Base-by-base conservation (phyloP, 1,139 yeast genomes). In the Yamadazyma triangularis region DNA sequence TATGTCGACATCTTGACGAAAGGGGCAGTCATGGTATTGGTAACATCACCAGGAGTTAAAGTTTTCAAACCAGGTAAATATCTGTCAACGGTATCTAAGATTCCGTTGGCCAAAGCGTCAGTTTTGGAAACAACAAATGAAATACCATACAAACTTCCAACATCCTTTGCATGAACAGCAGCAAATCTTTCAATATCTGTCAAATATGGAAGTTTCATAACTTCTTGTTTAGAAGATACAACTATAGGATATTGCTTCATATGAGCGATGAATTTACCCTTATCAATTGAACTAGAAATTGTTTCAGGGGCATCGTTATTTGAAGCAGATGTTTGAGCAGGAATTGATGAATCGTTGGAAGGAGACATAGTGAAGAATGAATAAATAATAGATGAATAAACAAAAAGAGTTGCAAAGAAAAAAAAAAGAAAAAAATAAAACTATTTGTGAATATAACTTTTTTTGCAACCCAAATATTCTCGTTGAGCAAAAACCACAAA, bases 21-120 rank as follows among this genome's bases (percentile, higher is more conserved):
- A 3, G 80, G 79, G 31, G 58, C 52, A 3, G 68, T 55, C 30
- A 72, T 56, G 1, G 75, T 69, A 30, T 62, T 56, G 25, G 68
- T 60, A 18, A 70, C 45, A 38, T 69, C 69, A 24, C 56, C 49
- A 38, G 58, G 53, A 39, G 65, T 64, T 25, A 62, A 41, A 1
- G 65, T 60, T 41, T 64, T 66, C 33, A 64, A 54, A 25, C 50
- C 41, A 0, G 79, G 59, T 4, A 58, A 42, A 25, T 45, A 32
- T 26, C 45, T 40, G 39, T 73, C 79, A 22, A 73, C 46, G 29
- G 50, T 51, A 23, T 38, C 42, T 37, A 73, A 60, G 10, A 53
- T 42, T 6, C 40, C 35, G 37, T 70, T 68, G 3, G 62, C 55
- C 32, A 56, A 42, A 7, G 22, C 32, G 36, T 64, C 70, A 24